A percentile compares a stretch with the other conserved stretches of the same genome.
These are phyloP conservation scores for Colletotrichum paranaense DNA, from an alignment of 2,329 filamentous ascomycete genomes.

Conservation along the genomic window DNA sequence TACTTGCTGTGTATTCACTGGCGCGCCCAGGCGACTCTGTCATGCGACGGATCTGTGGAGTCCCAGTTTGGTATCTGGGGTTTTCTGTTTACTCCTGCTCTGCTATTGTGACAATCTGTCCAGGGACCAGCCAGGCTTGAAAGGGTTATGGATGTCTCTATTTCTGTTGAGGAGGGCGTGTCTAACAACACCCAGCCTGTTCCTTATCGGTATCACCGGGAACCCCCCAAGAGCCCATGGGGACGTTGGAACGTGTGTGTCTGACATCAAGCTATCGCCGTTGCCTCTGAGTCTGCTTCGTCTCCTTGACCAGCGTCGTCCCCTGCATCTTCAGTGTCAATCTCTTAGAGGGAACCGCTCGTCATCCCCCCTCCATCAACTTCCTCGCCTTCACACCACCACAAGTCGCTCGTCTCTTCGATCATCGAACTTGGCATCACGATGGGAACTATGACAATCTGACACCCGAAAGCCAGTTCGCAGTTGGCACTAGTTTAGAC, in stretches of 20 bases:
- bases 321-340: background rate
- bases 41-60: background rate
- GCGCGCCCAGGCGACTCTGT: background rate
- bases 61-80: background rate
- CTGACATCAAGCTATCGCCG: slow-evolving; percentile 15
- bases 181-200: slow-evolving; percentile 3
- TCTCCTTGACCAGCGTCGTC: background rate
- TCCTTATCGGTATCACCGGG: slow-evolving; percentile 26
- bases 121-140: background rate
- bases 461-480: background rate
- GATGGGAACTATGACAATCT: background rate
- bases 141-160: background rate
- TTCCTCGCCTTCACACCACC: background rate
- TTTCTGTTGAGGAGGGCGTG: slow-evolving; percentile 29
- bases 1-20: background rate
- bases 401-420: background rate
- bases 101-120: background rate
- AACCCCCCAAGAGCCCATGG: background rate
- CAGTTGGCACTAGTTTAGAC: background rate
- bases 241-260: slow-evolving; percentile 26
- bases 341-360: background rate
- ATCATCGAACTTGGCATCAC: background rate
- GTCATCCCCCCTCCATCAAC: background rate
- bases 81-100: background rate
- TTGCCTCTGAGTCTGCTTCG: background rate